Evolutionary conservation across 2,329 filamentous ascomycete genomes (phyloP).

Genomic region (Apiospora malaysiana): DNA sequence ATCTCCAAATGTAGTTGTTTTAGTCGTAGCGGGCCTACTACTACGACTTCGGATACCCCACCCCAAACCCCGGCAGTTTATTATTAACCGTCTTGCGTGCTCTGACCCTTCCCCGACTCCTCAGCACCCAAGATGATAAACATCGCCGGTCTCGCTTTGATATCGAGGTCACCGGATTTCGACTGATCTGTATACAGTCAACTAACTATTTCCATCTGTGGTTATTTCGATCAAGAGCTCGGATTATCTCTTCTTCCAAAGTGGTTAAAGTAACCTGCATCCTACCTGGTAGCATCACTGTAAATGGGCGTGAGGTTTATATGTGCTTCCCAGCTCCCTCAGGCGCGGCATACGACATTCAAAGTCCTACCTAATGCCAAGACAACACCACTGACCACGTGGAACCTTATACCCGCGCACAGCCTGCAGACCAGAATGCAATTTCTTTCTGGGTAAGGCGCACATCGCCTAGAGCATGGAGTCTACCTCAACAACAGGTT

Average conservation of each 20-base stretch:
- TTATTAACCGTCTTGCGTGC: conserved; percentile 16
- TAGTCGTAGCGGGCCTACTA: conserved; percentile 11
- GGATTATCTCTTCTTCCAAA: no score
- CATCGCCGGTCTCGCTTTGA: not conserved
- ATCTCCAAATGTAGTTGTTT: conserved; percentile 6
- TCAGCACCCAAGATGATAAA: not conserved
- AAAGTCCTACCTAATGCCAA: not conserved
- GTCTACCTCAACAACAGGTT: not conserved
- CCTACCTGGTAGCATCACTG: not conserved
- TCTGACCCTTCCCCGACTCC: conserved; percentile 1
- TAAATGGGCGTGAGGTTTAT: no score
- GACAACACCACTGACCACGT: not conserved
- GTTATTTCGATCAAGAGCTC: not conserved
- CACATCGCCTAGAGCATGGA: not conserved
- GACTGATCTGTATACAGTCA: not conserved
- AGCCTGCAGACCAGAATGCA: not conserved
- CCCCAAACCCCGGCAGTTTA: conserved; percentile 13
- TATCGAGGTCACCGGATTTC: no score
- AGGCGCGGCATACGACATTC: no score
- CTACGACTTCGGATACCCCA: conserved; percentile 18
- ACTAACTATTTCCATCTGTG: conserved; percentile 12
- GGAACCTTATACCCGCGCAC: not conserved
- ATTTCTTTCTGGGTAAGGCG: not conserved
- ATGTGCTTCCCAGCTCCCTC: not conserved
- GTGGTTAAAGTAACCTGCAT: not conserved